Base-by-base conservation (phyloP, 371 early-diverging fungal species). In the Zychaea mexicana region DNA sequence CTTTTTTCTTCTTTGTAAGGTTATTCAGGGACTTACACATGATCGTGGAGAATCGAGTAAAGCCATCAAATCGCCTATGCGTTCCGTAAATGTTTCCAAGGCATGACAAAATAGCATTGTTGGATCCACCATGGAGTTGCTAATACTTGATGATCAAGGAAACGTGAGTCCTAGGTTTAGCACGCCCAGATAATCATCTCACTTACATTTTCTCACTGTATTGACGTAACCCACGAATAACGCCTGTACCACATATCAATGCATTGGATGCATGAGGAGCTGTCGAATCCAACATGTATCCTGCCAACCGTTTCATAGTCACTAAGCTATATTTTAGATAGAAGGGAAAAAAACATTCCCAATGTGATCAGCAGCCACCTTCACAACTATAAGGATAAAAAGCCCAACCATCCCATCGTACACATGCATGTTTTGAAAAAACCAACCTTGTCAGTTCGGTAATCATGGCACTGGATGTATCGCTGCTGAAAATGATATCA, bases 231-330 rank as follows among this genome's bases (percentile, higher is more conserved):
- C 42, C 59, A 3, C 46, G 53, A 36, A 64, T n/a, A 8, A 56
- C 21, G 17, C 24, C 32, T 22, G 61, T 56, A 17, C 66, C 61
- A 33, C 36, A 38, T 8, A 61, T 39, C 3, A 66, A 57, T 22
- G 57, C 31, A 46, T 54, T 61, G 7, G 61, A 24, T 26, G 66
- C 66, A 61, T 66, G 12, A 24, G 54, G 55, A 21, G 61, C 61
- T 24, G 61, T 22, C 13, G 24, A 24, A 33, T 60, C 66, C 19
- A 66, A 61, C 56, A 66, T 66, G 61, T 66, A 66, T 2, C 47
- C 57, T 4, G 66, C 61, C 26, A 66, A 32, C 21, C 61, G 61
- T 24, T 60, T 55, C 49, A 49, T 60, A 0, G 66, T 61, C 9
- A 56, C 46, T 10, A 22, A 55, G 27, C 66, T 66, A 52, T 24